Conservation (phyloP, 2,329 filamentous ascomycete genomes). For the Gremmenia infestans region DNA sequence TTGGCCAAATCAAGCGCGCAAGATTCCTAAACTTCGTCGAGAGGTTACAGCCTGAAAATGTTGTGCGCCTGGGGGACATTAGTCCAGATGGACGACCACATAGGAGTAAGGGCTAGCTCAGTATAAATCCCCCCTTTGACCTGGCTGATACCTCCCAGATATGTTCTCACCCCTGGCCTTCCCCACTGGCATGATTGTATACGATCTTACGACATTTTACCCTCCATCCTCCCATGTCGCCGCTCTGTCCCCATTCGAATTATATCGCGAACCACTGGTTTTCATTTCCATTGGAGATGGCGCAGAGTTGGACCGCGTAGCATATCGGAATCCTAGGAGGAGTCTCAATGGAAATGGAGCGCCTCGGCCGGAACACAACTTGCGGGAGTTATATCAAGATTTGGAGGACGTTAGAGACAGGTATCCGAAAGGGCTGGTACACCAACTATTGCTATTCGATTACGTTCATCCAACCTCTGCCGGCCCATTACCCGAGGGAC, state of each 20-base stretch:
- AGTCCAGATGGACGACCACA: slow-evolving; percentile 79
- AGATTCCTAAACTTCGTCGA: slow-evolving; percentile 76
- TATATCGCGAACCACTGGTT: slow-evolving; percentile 78
- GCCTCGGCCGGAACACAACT: slow-evolving; percentile 48
- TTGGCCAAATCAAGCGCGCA: slow-evolving; percentile 78
- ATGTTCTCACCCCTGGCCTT: slow-evolving; percentile 92
- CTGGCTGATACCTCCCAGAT: slow-evolving; percentile 47
- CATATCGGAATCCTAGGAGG: slow-evolving; percentile 50
- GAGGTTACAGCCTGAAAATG: slow-evolving; percentile 71
- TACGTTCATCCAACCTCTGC: slow-evolving; percentile 47
- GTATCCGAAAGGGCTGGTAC: slow-evolving; percentile 71
- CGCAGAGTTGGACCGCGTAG: slow-evolving; percentile 54
- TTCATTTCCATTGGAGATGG: slow-evolving; percentile 85
- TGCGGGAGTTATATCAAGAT: slow-evolving; percentile 58
- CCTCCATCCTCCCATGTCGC: slow-evolving; percentile 77
- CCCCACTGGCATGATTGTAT: slow-evolving; percentile 79
- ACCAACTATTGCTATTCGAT: slow-evolving; percentile 78
- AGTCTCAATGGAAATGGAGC: slow-evolving; percentile 47
- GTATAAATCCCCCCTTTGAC: slow-evolving; percentile 1
- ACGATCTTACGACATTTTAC: slow-evolving; percentile 76
- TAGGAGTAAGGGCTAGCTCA: slow-evolving; percentile 60
- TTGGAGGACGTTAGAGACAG: slow-evolving; percentile 66
- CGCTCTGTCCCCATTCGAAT: slow-evolving; percentile 80
- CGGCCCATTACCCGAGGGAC: slow-evolving; percentile 57
- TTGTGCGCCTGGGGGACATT: slow-evolving; percentile 80